Conservation (phyloP, 352 stramenopile species). For the Stramenopiles sp. region DNA sequence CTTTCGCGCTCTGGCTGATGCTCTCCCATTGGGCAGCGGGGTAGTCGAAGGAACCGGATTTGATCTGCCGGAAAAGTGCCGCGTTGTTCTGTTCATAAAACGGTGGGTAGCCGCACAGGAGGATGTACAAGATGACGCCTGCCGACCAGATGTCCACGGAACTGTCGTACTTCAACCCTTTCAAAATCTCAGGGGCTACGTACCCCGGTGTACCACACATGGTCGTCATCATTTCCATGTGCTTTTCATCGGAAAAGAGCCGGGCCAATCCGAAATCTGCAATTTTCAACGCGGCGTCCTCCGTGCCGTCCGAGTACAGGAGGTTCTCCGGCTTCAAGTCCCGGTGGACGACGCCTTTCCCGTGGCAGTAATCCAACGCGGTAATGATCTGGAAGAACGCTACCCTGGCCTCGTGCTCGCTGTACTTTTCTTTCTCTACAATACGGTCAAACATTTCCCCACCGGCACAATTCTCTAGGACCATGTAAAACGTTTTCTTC, state of each 20-base stretch:
- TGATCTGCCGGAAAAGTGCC: constrained; percentile 19
- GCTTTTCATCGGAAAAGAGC: background rate
- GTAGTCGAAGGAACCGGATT: constrained; percentile 26
- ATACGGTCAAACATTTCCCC: constrained; percentile 88
- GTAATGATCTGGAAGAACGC: constrained; percentile 69
- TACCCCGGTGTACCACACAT: constrained; percentile 17
- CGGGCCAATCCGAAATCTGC: constrained; percentile 12
- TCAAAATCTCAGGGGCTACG: constrained; percentile 20
- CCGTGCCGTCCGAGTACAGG: background rate
- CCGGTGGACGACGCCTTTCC: constrained; percentile 67
- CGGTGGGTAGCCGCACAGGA: constrained; percentile 20
- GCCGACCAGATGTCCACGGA: constrained; percentile 17
- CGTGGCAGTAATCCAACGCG: constrained; percentile 73
- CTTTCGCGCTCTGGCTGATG: constrained; percentile 43
- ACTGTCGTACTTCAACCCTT: constrained; percentile 8
- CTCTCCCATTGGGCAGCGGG: constrained; percentile 54
- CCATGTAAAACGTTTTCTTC: background rate
- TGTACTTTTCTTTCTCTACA: constrained; percentile 76
- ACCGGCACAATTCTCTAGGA: constrained; percentile 22
- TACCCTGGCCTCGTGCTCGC: constrained; percentile 71
- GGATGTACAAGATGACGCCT: constrained; percentile 20
- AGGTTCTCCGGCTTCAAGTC: constrained; percentile 25
- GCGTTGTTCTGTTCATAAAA: constrained; percentile 19
- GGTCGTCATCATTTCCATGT: background rate
- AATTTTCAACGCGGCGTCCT: constrained; percentile 12